phyloP scores from a whole-genome alignment of 2,329 filamentous ascomycete genomes.

The Rhexocercosporidium sp. region DNA sequence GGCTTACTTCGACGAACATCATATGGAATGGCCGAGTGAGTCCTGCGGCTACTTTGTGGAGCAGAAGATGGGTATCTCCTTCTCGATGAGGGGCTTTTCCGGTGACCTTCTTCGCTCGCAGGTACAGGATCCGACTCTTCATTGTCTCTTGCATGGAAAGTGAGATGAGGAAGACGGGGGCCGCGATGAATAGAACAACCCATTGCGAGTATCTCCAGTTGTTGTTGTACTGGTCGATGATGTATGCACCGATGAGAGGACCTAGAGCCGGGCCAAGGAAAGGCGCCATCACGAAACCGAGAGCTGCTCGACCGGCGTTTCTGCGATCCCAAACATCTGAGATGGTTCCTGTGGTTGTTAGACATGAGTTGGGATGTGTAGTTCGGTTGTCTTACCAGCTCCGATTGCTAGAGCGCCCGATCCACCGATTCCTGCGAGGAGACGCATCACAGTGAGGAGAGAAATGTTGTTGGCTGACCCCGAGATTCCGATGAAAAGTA shows the following conservation, averaged over 20 bases:
- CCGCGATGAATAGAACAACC: slow-evolving; percentile 37
- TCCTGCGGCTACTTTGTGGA: slow-evolving; percentile 35
- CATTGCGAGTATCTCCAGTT: slow-evolving; percentile 37
- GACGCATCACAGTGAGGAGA: slow-evolving; percentile 67
- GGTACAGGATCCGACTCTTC: slow-evolving; percentile 30
- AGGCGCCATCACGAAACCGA: slow-evolving; percentile 34
- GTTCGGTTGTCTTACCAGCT: slow-evolving; percentile 25
- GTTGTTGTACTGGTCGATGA: slow-evolving; percentile 40
- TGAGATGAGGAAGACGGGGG: slow-evolving; percentile 44
- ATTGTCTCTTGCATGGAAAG: slow-evolving; percentile 47
- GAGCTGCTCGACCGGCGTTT: slow-evolving; percentile 36
- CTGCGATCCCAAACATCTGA: slow-evolving; percentile 53
- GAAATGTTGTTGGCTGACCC: slow-evolving; percentile 62
- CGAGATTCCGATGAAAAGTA: slow-evolving; percentile 64
- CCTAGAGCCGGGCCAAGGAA: slow-evolving; percentile 38
- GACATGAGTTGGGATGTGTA: background rate
- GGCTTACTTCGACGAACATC: slow-evolving; percentile 60
- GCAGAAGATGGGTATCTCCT: slow-evolving; percentile 28
- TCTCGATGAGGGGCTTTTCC: slow-evolving; percentile 21
- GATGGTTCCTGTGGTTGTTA: slow-evolving; percentile 44
- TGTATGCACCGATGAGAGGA: slow-evolving; percentile 37
- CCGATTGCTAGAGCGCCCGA: slow-evolving; percentile 45
- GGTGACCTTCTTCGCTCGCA: slow-evolving; percentile 43
- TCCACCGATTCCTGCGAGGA: slow-evolving; percentile 67
- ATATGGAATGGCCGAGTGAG: slow-evolving; percentile 59